Conservation (phyloP, 2,329 filamentous ascomycete genomes). For the Sordariomycetes sp. region DNA sequence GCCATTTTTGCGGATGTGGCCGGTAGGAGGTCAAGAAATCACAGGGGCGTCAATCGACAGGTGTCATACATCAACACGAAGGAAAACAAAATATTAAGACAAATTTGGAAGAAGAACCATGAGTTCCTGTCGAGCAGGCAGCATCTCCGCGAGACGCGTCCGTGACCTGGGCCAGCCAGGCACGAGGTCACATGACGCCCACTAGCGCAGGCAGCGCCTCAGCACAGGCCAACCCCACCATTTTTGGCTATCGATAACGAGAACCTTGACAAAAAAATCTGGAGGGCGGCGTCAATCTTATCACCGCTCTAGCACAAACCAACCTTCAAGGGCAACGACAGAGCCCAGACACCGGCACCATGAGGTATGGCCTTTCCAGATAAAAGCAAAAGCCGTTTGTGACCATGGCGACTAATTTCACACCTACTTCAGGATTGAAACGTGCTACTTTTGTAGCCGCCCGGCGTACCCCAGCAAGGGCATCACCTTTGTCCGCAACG, state of each 20-base stretch:
- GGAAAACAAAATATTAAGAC: background rate
- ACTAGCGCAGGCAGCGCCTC: background rate
- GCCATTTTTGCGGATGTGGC: slow-evolving; percentile 51
- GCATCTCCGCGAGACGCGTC: background rate
- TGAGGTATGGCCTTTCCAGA: slow-evolving; percentile 7
- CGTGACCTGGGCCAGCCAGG: background rate
- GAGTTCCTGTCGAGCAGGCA: background rate
- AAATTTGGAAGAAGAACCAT: background rate
- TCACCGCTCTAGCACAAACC: slow-evolving; percentile 4
- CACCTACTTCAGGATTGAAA: slow-evolving; percentile 24
- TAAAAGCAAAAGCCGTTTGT: background rate
- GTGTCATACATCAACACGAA: background rate
- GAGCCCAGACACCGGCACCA: slow-evolving; percentile 2
- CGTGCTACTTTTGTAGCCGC: slow-evolving; percentile 34
- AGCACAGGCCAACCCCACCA: slow-evolving; percentile 1
- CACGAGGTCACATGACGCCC: slow-evolving; percentile 2
- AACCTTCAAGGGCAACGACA: background rate
- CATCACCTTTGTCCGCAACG: slow-evolving; percentile 40
- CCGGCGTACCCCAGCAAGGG: slow-evolving; percentile 45
- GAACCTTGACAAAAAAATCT: background rate
- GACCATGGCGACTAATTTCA: background rate
- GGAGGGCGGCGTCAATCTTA: slow-evolving; percentile 2
- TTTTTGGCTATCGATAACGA: slow-evolving; percentile 2
- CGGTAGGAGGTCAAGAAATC: background rate
- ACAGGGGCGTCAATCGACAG: background rate